Evolutionary conservation across 768 basidiomycete genomes (phyloP), one percentile per base, ranked within the genome.

Genomic region (Kondoa subrosea): DNA sequence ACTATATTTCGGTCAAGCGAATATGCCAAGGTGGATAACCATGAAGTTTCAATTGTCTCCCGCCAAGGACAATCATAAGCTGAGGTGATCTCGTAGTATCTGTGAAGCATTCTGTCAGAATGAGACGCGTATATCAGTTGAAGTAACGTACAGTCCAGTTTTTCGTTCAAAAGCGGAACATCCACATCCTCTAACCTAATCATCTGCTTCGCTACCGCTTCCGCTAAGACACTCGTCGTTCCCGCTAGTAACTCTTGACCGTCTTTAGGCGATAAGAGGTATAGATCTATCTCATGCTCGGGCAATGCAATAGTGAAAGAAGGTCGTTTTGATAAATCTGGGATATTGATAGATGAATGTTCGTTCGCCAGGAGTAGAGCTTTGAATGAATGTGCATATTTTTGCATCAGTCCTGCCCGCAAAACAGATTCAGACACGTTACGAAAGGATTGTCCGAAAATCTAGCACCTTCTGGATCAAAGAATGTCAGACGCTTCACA

Each of bases 31-130:
- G n/a, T 21, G 29, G 29, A n/a, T 15, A 32, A n/a, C 3, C 60
- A 25, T 26, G 27, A 1, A 32, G 25, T n/a, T 17, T 16, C 21
- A 56, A 33, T 58, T 67, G n/a, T 34, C 57, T 27, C 34, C 34
- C 56, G 4, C 16, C 34, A 2, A 29, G 1, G 2, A 29, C 66
- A 58, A 59, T 69, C 64, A 61, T 65, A 21, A 64, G 62, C 2
- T 69, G 56, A 32, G 68, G 66, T 29, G 68, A 69, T 8, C 40
- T 8, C 21, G 8, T 8, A 8, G 40, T 50, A 50, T 8, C 40
- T 50, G 40, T 50, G 21, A 8, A 50, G 21, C 8, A 21, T 50
- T 8, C 8, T 8, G 12, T 50, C 8, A 50, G 21, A 8, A 50
- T n/a, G 26, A 64, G 64, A 69, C 59, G 30, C 27, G 16, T 0